Base-by-base conservation (phyloP, 345 rosid species). In the Ceriops tagal region DNA sequence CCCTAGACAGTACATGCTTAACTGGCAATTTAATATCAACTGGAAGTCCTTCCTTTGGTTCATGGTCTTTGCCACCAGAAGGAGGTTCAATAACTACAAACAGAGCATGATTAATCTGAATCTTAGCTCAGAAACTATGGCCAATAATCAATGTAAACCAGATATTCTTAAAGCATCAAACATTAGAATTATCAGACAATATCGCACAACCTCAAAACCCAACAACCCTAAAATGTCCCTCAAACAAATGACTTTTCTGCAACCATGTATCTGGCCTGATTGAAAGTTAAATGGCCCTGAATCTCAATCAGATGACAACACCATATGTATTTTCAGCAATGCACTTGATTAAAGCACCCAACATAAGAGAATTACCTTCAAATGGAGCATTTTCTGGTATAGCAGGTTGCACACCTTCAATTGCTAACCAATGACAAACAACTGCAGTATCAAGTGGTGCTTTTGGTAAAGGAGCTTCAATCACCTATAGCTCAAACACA, bases 361-460 rank as follows among this genome's bases (percentile, higher is more conserved):
- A 43, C 5, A 11, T 43, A 61, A 72, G 75, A 78, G 68, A 68
- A 73, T 71, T 71, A 92, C 99, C 99, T 92, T 85, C 81, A 65
- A 86, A 71, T 1, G 96, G 92, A 76, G 91, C 96, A 85, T 95
- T 95, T 82, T 95, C 98, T 53, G 98, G 99, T 64, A 95, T 88
- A 61, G 96, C 89, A 65, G 99, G 98, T 68, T 95, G 96, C 53
- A 92, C 91, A 55, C 99, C 98, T 66, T 95, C 99, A 82, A 95
- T 92, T 62, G 99, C 99, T 39, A 95, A 88, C 99, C 99, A 95
- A 83, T 95, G 99, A 70, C 98, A 92, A 68, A 78, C 71, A 64
- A 95, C 66, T 35, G 88, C 84, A 22, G 98, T 83, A 76, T 92
- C 99, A 74, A 92, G 96, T 24, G 96, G 99, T 35, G 96, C 96